These are phyloP conservation scores for Chamaenerion angustifolium DNA, from an alignment of 345 rosid species.

Conservation along the genomic window DNA sequence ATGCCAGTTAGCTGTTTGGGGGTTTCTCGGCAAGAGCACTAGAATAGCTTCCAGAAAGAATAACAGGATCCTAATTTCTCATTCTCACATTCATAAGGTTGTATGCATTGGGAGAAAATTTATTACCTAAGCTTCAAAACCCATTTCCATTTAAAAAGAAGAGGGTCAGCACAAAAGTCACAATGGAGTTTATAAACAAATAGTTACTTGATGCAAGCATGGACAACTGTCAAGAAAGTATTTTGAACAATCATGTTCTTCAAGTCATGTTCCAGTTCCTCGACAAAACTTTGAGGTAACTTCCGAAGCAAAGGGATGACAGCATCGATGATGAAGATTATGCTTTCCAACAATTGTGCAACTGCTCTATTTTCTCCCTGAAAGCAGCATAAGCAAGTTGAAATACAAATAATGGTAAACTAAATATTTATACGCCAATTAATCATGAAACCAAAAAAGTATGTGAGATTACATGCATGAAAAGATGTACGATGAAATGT, in stretches of 20 bases:
- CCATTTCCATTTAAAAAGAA: neutral
- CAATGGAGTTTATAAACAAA: neutral
- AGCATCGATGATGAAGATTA: conserved; percentile 77
- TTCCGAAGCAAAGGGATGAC: conserved; percentile 78
- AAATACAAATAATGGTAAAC: no score
- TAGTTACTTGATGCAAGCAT: conserved; percentile 88
- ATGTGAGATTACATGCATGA: no score
- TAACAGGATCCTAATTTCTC: neutral
- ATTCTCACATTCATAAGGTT: neutral
- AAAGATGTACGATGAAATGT: no score
- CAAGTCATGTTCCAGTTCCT: conserved; percentile 94
- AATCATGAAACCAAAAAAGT: no score
- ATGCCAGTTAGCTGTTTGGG: no score
- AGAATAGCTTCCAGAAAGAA: no score
- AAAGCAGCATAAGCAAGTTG: conserved; percentile 6
- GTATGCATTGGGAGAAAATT: neutral
- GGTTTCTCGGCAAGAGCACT: no score
- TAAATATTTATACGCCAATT: no score
- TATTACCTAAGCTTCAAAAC: conserved; percentile 1
- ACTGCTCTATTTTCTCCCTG: conserved; percentile 81
- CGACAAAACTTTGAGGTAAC: conserved; percentile 58
- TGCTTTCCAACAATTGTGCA: conserved; percentile 90
- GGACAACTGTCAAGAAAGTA: conserved; percentile 94
- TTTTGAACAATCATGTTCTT: conserved; percentile 90
- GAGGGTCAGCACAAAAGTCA: neutral